Evolutionary conservation across 805 yeast genomes (phyloP), one percentile per base, ranked within the genome.

Genomic region (Starmerella riodocensis): DNA sequence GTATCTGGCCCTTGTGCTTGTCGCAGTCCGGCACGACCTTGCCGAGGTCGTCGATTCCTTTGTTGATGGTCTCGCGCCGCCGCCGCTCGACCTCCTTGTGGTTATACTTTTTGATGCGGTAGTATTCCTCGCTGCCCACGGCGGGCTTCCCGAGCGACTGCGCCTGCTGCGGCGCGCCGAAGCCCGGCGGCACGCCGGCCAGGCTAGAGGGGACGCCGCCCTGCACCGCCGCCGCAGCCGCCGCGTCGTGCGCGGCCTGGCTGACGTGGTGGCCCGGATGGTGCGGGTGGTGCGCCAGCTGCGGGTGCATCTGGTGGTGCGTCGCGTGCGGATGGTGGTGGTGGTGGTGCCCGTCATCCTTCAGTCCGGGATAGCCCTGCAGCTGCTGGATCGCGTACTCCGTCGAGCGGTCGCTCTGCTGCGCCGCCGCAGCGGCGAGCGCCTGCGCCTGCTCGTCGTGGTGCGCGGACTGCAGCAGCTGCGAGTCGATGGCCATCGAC

Each of bases 111-210:
- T 95, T 75, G 56, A 75, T 74, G 45, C 69, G 70, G 55, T 78
- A 84, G 88, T 91, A 81, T 57, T 80, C 93, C 32, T 77, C 83
- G 23, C 78, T 61, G n/a, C 91, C 91, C 32, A 77, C 78, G 9
- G 63, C 55, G 3, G 86, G 83, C 57, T 74, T 76, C 29, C 11
- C 11, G 25, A 31, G 19, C 17, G 45, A 26, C n/a, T n/a, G n/a
- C 26, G 39, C 35, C 21, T 30, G 14, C 18, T 42, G 18, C 25
- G 34, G 32, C 23, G 25, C 30, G 16, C 25, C 37, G 22, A n/a
- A 34, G 13, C 33, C 37, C 5, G 36, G 16, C 29, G 37, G 30
- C 17, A 37, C 37, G 29, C 35, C 37, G 22, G 40, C 42, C 20
- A 43, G 31, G 27, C 46, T 35, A 13, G 32, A 27, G 26, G 37